Evolutionary conservation across 2,329 filamentous ascomycete genomes (phyloP).

Genomic region (Claviceps sorghi): DNA sequence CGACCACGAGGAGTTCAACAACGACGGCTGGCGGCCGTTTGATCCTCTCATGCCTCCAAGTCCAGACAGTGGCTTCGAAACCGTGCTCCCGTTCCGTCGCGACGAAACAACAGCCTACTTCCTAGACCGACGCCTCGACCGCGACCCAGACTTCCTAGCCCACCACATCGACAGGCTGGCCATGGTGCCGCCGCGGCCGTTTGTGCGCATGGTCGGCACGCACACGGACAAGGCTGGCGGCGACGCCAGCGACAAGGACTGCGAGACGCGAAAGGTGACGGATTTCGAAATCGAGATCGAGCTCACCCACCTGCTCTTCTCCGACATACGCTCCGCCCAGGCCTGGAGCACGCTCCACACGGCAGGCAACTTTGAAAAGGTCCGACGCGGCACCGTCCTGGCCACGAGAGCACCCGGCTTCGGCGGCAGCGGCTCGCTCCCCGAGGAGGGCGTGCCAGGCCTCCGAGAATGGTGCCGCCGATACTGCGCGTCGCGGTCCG

Average conservation of each 20-base stretch:
- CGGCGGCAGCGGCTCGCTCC: slow-evolving; percentile 13
- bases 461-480: slow-evolving; percentile 50
- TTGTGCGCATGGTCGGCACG: slow-evolving; percentile 36
- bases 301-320: slow-evolving; percentile 42
- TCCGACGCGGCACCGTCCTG: slow-evolving; percentile 49
- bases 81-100: slow-evolving; percentile 15
- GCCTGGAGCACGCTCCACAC: slow-evolving; percentile 33
- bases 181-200: slow-evolving; percentile 35
- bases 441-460: slow-evolving; percentile 18
- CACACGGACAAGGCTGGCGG: slow-evolving; percentile 19
- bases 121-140: slow-evolving; percentile 30
- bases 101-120: slow-evolving; percentile 24
- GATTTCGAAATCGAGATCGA: slow-evolving; percentile 48
- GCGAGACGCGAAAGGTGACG: slow-evolving; percentile 34
- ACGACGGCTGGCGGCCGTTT: slow-evolving; percentile 6
- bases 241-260: slow-evolving; percentile 10
- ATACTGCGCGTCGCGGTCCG: slow-evolving; percentile 44
- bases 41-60: slow-evolving; percentile 14
- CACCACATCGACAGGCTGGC: slow-evolving; percentile 29
- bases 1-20: slow-evolving; percentile 18
- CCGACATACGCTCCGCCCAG: slow-evolving; percentile 23
- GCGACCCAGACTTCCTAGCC: slow-evolving; percentile 28
- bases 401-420: slow-evolving; percentile 34
- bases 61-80: slow-evolving; percentile 6
- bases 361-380: slow-evolving; percentile 43